Conservation (phyloP, 306 rosid species). For the Oxytropis ochrocephala region DNA sequence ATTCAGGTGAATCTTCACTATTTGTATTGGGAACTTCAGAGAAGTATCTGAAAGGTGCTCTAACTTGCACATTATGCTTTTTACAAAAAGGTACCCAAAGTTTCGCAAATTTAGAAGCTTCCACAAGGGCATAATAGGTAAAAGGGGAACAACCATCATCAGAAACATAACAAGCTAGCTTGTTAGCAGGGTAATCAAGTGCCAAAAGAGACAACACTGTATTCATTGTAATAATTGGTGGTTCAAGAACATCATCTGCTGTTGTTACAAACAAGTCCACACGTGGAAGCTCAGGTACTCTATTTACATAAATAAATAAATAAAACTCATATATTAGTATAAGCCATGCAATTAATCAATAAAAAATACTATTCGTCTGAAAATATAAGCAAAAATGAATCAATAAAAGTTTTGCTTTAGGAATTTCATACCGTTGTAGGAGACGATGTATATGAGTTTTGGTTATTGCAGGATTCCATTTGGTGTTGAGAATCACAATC, state of each 20-base stretch:
- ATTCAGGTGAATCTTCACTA: not conserved
- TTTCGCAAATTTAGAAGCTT: slow-evolving; percentile 51
- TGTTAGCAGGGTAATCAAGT: slow-evolving; percentile 51
- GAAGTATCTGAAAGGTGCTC: slow-evolving; percentile 62
- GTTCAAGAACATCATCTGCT: slow-evolving; percentile 52
- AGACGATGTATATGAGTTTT: slow-evolving; percentile 44
- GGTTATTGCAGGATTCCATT: slow-evolving; percentile 44
- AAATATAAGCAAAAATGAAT: not conserved
- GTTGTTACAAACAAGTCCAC: slow-evolving; percentile 70
- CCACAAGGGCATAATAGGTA: slow-evolving; percentile 43
- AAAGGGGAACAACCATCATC: slow-evolving; percentile 67
- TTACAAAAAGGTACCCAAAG: slow-evolving; percentile 65
- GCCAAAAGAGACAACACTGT: slow-evolving; percentile 63
- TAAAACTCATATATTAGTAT: not conserved
- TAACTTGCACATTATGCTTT: slow-evolving; percentile 35
- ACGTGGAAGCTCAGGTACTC: slow-evolving; percentile 48
- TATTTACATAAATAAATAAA: not conserved
- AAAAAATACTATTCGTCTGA: too few species aligned
- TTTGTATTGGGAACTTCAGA: not conserved
- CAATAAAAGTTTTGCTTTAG: too few species aligned
- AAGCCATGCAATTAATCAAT: not conserved
- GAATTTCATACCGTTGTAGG: slow-evolving; percentile 27
- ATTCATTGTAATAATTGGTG: slow-evolving; percentile 55
- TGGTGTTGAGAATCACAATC: slow-evolving; percentile 32
- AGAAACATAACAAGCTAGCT: slow-evolving; percentile 68